Evolutionary conservation across 139 green algal species (phyloP).

Genomic region (Dunaliella primolecta): DNA sequence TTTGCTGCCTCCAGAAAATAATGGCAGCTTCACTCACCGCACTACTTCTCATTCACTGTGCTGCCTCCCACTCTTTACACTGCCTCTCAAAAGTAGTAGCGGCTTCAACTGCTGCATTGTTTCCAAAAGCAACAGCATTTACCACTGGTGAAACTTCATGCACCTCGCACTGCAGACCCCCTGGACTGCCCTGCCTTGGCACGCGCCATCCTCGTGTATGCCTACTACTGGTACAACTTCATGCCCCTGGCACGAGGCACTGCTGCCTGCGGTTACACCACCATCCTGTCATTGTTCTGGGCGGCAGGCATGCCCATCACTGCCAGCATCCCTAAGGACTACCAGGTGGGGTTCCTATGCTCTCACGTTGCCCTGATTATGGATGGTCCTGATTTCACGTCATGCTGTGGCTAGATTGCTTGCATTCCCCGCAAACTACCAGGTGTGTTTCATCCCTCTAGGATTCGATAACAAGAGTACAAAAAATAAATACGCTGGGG

Average conservation of each 20-base stretch:
- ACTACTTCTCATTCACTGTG: too few relatives aligned
- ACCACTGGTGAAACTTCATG: not conserved
- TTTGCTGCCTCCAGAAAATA: too few relatives aligned
- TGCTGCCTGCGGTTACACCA: constrained; percentile 80
- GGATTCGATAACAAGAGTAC: too few relatives aligned
- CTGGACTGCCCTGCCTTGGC: constrained; percentile 8
- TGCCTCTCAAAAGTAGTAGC: too few relatives aligned
- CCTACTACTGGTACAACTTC: constrained; percentile 93
- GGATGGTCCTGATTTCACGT: not conserved
- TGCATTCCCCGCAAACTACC: not conserved
- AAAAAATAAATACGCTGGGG: too few relatives aligned
- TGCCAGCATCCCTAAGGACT: constrained; percentile 67
- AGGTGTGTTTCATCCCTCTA: too few relatives aligned
- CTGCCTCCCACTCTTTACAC: too few relatives aligned
- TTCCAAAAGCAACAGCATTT: not conserved
- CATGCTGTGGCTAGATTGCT: not conserved
- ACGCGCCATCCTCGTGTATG: constrained; percentile 44
- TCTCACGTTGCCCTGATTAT: not conserved
- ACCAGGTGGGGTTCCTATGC: constrained; percentile 61
- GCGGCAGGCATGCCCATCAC: constrained; percentile 76
- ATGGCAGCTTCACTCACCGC: too few relatives aligned
- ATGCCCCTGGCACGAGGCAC: constrained; percentile 91
- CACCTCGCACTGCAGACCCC: not conserved
- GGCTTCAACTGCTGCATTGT: too few relatives aligned
- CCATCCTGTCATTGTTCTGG: constrained; percentile 80